phyloP scores from a whole-genome alignment of 805 yeast genomes.

The Helenozyma rhizophorensis region DNA sequence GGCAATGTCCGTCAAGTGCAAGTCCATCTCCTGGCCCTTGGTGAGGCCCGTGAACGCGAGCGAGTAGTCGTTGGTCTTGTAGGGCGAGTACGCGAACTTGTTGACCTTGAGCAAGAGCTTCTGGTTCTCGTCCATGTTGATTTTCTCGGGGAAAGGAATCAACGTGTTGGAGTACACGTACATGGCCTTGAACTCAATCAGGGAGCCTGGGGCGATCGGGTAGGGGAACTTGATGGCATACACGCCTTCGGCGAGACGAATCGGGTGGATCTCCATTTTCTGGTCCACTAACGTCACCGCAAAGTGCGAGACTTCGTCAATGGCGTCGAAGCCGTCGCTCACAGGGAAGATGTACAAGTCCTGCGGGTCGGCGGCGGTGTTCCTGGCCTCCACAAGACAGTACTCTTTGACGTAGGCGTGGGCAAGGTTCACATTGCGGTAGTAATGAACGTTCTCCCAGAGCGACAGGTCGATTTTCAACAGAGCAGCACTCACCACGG shows the following conservation, averaged over 20 bases:
- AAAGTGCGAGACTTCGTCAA: conserved; percentile 39
- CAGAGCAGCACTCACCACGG: conserved; percentile 6
- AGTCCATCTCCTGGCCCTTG: conserved; percentile 43
- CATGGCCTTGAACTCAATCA: conserved; percentile 44
- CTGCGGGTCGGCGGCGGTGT: conserved; percentile 52
- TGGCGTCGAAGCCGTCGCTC: conserved; percentile 44
- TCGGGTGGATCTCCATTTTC: conserved; percentile 22
- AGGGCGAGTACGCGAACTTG: conserved; percentile 58
- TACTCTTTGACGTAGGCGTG: conserved; percentile 65
- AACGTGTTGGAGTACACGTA: conserved; percentile 45
- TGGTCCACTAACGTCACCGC: conserved; percentile 31
- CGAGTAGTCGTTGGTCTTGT: conserved; percentile 48
- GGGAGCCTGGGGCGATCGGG: conserved; percentile 64
- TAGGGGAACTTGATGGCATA: conserved; percentile 53
- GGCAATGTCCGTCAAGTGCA: conserved; percentile 19
- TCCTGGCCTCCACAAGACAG: conserved; percentile 50
- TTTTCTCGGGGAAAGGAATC: conserved; percentile 60
- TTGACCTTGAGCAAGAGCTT: conserved; percentile 49
- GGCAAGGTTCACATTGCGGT: conserved; percentile 58
- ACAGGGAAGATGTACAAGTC: conserved; percentile 55
- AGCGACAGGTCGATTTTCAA: conserved; percentile 10
- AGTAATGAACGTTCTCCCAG: conserved; percentile 58
- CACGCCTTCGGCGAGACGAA: conserved; percentile 15
- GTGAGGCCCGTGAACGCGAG: conserved; percentile 43
- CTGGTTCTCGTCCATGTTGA: conserved; percentile 60